These are phyloP conservation scores for Penicillium sp. DNA, from an alignment of 2,329 filamentous ascomycete genomes.

Conservation along the genomic window DNA sequence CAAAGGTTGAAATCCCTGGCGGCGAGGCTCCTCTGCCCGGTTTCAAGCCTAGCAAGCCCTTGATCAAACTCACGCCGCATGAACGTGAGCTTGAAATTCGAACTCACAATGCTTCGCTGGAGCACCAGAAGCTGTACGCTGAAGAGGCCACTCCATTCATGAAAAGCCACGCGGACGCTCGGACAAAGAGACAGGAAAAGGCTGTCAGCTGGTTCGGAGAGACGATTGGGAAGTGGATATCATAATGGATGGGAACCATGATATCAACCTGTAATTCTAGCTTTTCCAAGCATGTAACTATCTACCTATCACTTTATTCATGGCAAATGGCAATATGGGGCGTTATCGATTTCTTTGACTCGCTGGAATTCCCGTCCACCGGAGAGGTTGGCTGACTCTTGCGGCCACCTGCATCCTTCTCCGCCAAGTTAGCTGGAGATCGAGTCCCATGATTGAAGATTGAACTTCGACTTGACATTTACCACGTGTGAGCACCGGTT, in stretches of 20 bases:
- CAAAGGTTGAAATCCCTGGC: slow-evolving; percentile 38
- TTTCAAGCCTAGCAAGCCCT: slow-evolving; percentile 39
- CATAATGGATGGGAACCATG: slow-evolving; percentile 22
- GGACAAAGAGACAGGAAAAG: slow-evolving; percentile 41
- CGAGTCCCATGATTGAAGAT: background rate
- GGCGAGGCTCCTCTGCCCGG: slow-evolving; percentile 38
- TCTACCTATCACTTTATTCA: background rate
- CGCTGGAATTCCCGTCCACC: too few relatives aligned
- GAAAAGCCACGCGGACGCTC: slow-evolving; percentile 40
- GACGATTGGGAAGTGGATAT: slow-evolving; percentile 45
- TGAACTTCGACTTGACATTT: background rate
- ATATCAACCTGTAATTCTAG: slow-evolving; percentile 4
- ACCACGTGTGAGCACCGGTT: background rate
- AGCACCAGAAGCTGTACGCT: slow-evolving; percentile 39
- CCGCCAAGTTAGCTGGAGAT: background rate
- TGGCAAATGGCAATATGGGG: background rate
- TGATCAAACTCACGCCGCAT: slow-evolving; percentile 48
- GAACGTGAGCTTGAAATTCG: slow-evolving; percentile 49
- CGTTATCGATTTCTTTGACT: background rate
- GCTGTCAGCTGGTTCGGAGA: slow-evolving; percentile 47
- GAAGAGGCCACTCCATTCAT: slow-evolving; percentile 40
- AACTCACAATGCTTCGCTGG: slow-evolving; percentile 39
- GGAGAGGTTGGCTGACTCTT: background rate
- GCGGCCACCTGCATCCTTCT: background rate
- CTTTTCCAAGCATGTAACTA: background rate